Evolutionary conservation across 73 alveolate species (phyloP).

Genomic region (Symbiodinium pilosum): DNA sequence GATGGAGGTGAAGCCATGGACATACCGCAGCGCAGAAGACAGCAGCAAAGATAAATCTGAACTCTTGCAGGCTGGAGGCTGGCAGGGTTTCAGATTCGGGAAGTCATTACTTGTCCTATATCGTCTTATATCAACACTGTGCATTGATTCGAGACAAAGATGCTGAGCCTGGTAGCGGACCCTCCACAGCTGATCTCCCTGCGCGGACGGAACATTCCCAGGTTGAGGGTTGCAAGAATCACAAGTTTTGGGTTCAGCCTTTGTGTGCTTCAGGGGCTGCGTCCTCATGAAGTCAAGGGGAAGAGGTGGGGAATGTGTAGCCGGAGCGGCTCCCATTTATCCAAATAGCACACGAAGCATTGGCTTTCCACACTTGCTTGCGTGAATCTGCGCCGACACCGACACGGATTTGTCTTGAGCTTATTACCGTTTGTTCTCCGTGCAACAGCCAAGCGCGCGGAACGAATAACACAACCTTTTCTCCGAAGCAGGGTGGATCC

Average conservation of each 20-base stretch:
- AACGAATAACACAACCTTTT: neutral
- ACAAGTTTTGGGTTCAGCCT: too few relatives aligned
- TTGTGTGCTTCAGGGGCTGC: too few relatives aligned
- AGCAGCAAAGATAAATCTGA: neutral
- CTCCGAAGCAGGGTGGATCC: neutral
- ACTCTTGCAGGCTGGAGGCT: neutral
- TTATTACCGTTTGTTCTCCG: neutral
- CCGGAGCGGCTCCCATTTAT: too few relatives aligned
- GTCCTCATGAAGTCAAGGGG: too few relatives aligned
- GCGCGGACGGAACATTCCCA: too few relatives aligned
- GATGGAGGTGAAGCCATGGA: neutral
- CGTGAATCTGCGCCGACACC: too few relatives aligned
- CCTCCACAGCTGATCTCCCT: conserved; percentile 84
- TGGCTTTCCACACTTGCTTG: too few relatives aligned
- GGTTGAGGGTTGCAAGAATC: too few relatives aligned
- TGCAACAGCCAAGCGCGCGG: neutral
- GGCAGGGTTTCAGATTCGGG: neutral
- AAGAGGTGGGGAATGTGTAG: too few relatives aligned
- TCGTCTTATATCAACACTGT: neutral
- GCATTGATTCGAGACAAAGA: neutral
- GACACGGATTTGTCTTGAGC: neutral
- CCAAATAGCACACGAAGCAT: too few relatives aligned
- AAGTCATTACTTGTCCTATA: neutral
- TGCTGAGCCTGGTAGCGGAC: conserved; percentile 71
- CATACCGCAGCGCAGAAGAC: neutral